phyloP scores from a whole-genome alignment of 805 yeast species.

The Starmera amethionina region DNA sequence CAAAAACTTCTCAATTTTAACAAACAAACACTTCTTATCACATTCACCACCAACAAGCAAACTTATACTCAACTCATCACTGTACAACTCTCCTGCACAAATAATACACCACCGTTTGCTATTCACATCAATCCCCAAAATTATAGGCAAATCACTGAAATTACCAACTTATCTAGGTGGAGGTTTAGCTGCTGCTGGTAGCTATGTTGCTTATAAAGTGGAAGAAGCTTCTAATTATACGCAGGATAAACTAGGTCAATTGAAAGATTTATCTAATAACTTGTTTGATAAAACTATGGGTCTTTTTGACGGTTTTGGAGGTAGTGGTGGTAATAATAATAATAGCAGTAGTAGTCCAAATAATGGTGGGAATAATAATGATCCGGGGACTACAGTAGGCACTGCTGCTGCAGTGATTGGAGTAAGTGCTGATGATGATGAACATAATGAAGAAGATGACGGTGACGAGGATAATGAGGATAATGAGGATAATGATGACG shows the following conservation, averaged over 20 bases:
- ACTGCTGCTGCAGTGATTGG: slow-evolving; percentile 45
- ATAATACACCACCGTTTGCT: slow-evolving; percentile 9
- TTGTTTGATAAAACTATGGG: slow-evolving; percentile 30
- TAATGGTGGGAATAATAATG: slow-evolving; percentile 25
- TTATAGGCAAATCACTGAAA: slow-evolving; percentile 43
- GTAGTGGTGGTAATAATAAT: slow-evolving; percentile 11
- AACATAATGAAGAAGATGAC: slow-evolving; percentile 29
- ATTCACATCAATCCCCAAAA: slow-evolving; percentile 34
- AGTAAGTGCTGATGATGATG: slow-evolving; percentile 34
- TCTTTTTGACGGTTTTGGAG: slow-evolving; percentile 17
- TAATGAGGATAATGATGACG: slow-evolving; percentile 36
- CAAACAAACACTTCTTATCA: slow-evolving; percentile 4
- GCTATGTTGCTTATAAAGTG: slow-evolving; percentile 84
- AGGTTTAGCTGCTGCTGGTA: slow-evolving; percentile 89
- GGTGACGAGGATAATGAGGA: slow-evolving; percentile 29
- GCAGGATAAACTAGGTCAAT: slow-evolving; percentile 49
- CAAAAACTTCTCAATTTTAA: slow-evolving; percentile 1
- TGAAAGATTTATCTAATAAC: slow-evolving; percentile 53
- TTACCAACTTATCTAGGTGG: slow-evolving; percentile 84
- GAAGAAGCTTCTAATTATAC: slow-evolving; percentile 76
- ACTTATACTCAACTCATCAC: background rate
- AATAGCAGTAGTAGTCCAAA: slow-evolving; percentile 18
- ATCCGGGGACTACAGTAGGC: slow-evolving; percentile 43
- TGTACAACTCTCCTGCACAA: background rate
- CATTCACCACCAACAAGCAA: slow-evolving; percentile 1